A percentile compares a stretch with the other conserved stretches of the same genome.
Evolutionary conservation across 2,329 filamentous ascomycete species (phyloP).

Genomic region (Coccinonectria pachysandricola): DNA sequence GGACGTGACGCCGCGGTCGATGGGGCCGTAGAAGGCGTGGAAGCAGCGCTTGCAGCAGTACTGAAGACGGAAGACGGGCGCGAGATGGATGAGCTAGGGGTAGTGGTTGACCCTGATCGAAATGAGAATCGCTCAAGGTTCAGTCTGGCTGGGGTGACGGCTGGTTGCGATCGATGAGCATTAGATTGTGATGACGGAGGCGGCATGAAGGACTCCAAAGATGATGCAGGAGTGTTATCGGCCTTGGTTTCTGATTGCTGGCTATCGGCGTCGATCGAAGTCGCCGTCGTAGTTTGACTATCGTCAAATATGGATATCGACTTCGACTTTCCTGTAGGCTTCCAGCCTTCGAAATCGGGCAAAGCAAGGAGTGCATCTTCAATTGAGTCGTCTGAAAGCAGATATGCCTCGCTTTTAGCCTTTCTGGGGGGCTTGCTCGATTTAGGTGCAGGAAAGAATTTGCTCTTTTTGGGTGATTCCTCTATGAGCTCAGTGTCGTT

Average conservation of each 20-base stretch:
- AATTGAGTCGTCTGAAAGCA: slow-evolving; percentile 48
- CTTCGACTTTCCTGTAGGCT: slow-evolving; percentile 23
- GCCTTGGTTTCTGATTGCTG: slow-evolving; percentile 14
- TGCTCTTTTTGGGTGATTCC: slow-evolving; percentile 36
- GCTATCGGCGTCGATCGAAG: slow-evolving; percentile 9
- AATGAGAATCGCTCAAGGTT: slow-evolving; percentile 26
- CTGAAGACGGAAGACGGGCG: slow-evolving; percentile 27
- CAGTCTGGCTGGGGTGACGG: slow-evolving; percentile 21
- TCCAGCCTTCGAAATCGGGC: slow-evolving; percentile 43
- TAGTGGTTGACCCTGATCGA: slow-evolving; percentile 18
- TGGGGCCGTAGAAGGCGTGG: slow-evolving; percentile 31
- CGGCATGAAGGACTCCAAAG: slow-evolving; percentile 18
- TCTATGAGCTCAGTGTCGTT: slow-evolving; percentile 27
- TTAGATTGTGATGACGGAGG: slow-evolving; percentile 15
- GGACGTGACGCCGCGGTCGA: slow-evolving; percentile 33
- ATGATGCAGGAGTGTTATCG: slow-evolving; percentile 13
- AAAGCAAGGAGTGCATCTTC: slow-evolving; percentile 42
- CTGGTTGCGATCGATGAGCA: slow-evolving; percentile 10
- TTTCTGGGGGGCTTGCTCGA: slow-evolving; percentile 15
- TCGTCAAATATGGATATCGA: slow-evolving; percentile 36
- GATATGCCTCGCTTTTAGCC: slow-evolving; percentile 29
- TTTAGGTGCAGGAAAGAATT: slow-evolving; percentile 37
- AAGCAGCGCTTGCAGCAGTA: slow-evolving; percentile 21
- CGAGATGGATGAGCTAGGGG: slow-evolving; percentile 26
- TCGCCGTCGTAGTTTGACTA: slow-evolving; percentile 14